Base-by-base conservation (phyloP, 345 rosid genomes). In the Clausena lansium region DNA sequence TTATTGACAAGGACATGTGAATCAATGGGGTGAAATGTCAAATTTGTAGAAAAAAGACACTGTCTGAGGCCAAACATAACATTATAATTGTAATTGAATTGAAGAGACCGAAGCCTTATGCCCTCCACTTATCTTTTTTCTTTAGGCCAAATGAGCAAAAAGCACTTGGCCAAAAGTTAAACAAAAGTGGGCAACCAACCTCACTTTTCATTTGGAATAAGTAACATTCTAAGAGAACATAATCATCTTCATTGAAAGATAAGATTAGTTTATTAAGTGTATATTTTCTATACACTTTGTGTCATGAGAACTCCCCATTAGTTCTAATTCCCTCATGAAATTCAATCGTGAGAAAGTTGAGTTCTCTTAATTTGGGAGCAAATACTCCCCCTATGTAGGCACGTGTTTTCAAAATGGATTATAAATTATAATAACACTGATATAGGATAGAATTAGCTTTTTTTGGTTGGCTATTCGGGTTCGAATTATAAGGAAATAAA, bases 1-100 rank as follows among this genome's bases (percentile, higher is more conserved):
- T 50, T 4, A 13, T 36, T 5, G 71, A 75, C 8, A 52, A 62
- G 62, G 71, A 75, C 78, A 52, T 19, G 77, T 22, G 45, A 74
- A 20, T 50, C 10, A 33, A 32, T 3, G 19, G 58, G 59, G 69
- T 41, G 59, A 61, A 74, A 6, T 74, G 69, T 62, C 69, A 41
- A 41, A 60, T 38, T 54, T 54, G 50, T 33, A 3, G 28, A 20
- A 17, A 22, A 32, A 70, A 28, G 32, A 24, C 15, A 2, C 25
- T 5, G 32, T 45, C 15, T 25, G 25, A 33, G 0, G 19, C 32
- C 45, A 55, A 32, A 20, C 22, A 6, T 15, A 5, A 3, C 22
- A 62, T 30, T 28, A 30, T 25, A 5, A 2, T 5, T 45, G 17
- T 11, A 45, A 45, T 59, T 60, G 33, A 10, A 25, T 25, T 13